Base-by-base conservation (phyloP, 2,329 filamentous ascomycete species). In the Neocucurbitaria cava region DNA sequence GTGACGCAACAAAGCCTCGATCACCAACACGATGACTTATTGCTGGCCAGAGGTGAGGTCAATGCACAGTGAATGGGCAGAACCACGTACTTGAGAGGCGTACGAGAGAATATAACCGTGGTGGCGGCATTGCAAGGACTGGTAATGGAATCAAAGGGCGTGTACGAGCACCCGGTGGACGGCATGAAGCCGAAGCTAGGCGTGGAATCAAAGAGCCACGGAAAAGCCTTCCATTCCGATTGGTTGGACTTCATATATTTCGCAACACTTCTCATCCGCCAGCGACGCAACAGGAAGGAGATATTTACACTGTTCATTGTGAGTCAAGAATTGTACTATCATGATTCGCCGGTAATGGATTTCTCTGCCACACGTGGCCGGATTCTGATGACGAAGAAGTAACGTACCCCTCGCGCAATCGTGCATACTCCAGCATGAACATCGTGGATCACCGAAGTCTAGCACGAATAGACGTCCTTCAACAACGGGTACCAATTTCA, bases 31-130 rank as follows among this genome's bases (percentile, higher is more conserved):
- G 60, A 13, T 35, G 44, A 39, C 26, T 31, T 24, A 30, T 46
- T 61, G 57, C 71, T 74, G 64, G 45, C 39, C 8, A 40, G n/a
- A 38, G 38, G 61, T 72, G 54, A 73, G 68, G 57, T 66, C 62
- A 70, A 67, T 68, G 61, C 48, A 52, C 47, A 60, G 59, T 39
- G 57, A 42, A 59, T 65, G 61, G 62, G 56, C 54, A 33, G 42
- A 8, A 15, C 64, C 68, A 72, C 72, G 64, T 72, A 75, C 72
- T 70, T 61, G 50, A 58, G 31, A 66, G 56, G 42, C 62, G 62
- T 44, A 24, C 43, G 21, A 68, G 43, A 17, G 52, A 39, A 39
- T 50, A 41, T 51, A 69, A 58, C 20, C 49, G 65, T 46, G 52
- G 59, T 40, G 55, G 64, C 65, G 64, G 59, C 72, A 75, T 75